Percentiles rank a stretch among this genome's conserved stretches.
phyloP scores from a whole-genome alignment of 2,329 filamentous ascomycete species.

The Microcera coccophila region DNA sequence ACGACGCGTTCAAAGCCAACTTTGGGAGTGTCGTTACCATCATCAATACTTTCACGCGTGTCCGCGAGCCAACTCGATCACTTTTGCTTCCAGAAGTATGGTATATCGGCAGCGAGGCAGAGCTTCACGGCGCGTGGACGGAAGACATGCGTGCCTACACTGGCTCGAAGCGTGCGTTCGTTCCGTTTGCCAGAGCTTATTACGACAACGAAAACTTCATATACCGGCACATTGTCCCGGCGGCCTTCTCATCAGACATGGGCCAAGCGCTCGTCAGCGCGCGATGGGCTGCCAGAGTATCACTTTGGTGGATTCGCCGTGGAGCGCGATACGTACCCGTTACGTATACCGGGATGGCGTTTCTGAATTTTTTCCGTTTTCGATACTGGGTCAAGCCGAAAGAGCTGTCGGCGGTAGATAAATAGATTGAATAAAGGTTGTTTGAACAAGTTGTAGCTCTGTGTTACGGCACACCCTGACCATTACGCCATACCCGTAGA shows the following conservation, averaged over 20 bases:
- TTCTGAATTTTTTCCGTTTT: background rate
- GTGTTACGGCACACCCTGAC: no score
- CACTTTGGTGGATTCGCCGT: background rate
- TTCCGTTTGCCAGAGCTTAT: background rate
- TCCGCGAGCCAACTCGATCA: background rate
- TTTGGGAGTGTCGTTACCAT: background rate
- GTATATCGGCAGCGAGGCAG: background rate
- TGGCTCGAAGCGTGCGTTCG: background rate
- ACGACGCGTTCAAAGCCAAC: background rate
- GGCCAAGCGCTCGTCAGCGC: background rate
- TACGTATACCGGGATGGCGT: background rate
- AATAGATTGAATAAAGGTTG: no score
- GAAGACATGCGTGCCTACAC: background rate
- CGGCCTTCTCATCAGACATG: background rate
- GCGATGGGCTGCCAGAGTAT: background rate
- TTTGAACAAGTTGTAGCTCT: no score
- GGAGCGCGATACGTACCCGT: background rate
- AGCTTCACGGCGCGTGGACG: background rate
- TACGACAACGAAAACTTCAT: background rate
- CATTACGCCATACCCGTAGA: no score
- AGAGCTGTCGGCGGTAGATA: no score
- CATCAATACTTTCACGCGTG: background rate
- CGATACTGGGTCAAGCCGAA: background rate
- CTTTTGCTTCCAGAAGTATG: background rate
- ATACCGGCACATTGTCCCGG: background rate